These are phyloP conservation scores for Camellia japonica DNA, from an alignment of 148 eudicot genomes.

Conservation along the genomic window DNA sequence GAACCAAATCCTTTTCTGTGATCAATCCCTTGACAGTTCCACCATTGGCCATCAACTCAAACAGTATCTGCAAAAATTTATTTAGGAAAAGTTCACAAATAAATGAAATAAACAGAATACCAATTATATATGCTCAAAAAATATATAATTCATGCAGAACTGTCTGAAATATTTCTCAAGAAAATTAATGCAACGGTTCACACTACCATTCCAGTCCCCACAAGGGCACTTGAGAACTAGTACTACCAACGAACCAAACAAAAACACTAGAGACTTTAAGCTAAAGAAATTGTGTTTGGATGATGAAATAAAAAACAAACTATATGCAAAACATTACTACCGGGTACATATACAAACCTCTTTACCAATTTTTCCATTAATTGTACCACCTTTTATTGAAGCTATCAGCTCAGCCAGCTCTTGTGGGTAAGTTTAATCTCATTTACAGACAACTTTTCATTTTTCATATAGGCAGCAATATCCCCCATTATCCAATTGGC, in stretches of 20 bases:
- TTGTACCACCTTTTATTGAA: conserved; percentile 78
- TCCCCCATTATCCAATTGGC: conserved; percentile 99
- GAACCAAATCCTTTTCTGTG: conserved; percentile 86
- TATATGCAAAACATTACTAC: background rate
- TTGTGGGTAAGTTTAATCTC: conserved; percentile 73
- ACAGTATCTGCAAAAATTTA: conserved; percentile 61
- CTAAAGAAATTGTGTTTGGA: background rate
- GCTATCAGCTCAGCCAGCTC: conserved; percentile 83
- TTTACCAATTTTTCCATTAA: conserved; percentile 97
- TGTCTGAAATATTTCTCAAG: background rate
- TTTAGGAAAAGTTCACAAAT: background rate
- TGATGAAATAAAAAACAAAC: background rate
- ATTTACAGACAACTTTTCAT: conserved; percentile 61
- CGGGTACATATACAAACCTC: conserved; percentile 40
- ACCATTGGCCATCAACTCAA: conserved; percentile 91
- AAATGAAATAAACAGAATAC: background rate
- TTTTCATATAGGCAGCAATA: conserved; percentile 88
- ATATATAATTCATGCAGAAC: background rate
- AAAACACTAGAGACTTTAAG: background rate
- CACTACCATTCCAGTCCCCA: background rate
- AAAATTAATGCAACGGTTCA: conserved; percentile 6
- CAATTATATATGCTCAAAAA: background rate
- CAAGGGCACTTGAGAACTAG: background rate
- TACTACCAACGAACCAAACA: background rate
- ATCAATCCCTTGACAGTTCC: conserved; percentile 94